phyloP scores from a whole-genome alignment of 1,139 yeast species.

The Yamadazyma diospyri region DNA sequence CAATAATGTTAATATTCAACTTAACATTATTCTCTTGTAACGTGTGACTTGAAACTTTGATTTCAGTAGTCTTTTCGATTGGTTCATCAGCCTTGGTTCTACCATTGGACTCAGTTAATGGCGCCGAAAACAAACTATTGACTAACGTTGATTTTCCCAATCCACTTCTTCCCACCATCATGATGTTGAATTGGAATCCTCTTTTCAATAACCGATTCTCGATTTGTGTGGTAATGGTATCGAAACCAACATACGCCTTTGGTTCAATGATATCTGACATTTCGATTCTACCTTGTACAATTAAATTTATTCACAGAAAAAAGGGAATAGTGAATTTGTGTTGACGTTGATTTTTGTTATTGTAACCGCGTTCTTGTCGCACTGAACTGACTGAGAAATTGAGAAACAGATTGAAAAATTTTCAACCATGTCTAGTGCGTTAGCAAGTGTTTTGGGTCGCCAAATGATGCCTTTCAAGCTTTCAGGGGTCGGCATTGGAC shows the following conservation, averaged over 20 bases:
- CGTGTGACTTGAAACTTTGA: slow-evolving; percentile 65
- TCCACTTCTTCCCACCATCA: slow-evolving; percentile 95
- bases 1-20: slow-evolving; percentile 81
- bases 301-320: too few relatives aligned
- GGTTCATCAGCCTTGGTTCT: slow-evolving; percentile 66
- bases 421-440: slow-evolving; percentile 4
- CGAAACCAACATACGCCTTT: slow-evolving; percentile 82
- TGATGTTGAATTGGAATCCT: slow-evolving; percentile 91
- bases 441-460: too few relatives aligned
- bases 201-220: slow-evolving; percentile 87
- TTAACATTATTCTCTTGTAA: slow-evolving; percentile 84
- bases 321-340: slow-evolving; percentile 1
- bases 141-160: slow-evolving; percentile 90
- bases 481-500: too few relatives aligned
- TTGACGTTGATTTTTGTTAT: slow-evolving; percentile 22
- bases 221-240: slow-evolving; percentile 92
- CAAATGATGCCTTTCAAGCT: too few relatives aligned
- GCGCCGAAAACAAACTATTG: slow-evolving; percentile 85
- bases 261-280: slow-evolving; percentile 25
- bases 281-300: slow-evolving; percentile 4
- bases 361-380: slow-evolving; percentile 21
- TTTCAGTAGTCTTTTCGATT: slow-evolving; percentile 83
- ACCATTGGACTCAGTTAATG: slow-evolving; percentile 70
- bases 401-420: slow-evolving; percentile 5
- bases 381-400: slow-evolving; percentile 2